A percentile compares a stretch with the other conserved stretches of the same genome.
These are phyloP conservation scores for Eucalyptus camaldulensis DNA, from an alignment of 345 rosid species.

Conservation along the genomic window DNA sequence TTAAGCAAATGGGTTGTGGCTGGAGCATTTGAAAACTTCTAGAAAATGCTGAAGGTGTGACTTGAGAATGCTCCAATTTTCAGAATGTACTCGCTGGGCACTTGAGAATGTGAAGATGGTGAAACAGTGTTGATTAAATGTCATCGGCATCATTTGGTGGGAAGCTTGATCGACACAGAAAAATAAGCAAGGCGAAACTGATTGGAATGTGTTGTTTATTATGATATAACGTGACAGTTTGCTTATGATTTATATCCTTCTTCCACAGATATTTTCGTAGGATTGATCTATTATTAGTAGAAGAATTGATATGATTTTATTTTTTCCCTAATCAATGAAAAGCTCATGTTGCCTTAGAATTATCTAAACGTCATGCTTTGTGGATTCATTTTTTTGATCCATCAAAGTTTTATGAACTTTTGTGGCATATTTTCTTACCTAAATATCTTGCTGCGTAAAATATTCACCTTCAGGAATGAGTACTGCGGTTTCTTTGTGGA, in stretches of 20 bases:
- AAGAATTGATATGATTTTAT: neutral
- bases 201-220: neutral
- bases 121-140: neutral
- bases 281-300: neutral
- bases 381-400: neutral
- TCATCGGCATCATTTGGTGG: neutral
- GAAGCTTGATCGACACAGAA: neutral
- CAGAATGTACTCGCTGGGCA: neutral
- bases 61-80: neutral
- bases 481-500: neutral
- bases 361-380: neutral
- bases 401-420: neutral
- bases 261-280: neutral
- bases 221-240: neutral
- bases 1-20: neutral
- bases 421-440: neutral
- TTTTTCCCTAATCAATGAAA: neutral
- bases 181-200: neutral
- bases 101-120: neutral
- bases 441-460: neutral
- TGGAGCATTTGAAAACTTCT: neutral
- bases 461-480: neutral
- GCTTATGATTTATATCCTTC: neutral
- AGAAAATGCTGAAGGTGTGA: neutral
- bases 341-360: neutral